Percentiles rank a stretch among this genome's conserved stretches.
Conservation (phyloP, 371 early-diverging fungal genomes). For the Actinomortierella wolfii region DNA sequence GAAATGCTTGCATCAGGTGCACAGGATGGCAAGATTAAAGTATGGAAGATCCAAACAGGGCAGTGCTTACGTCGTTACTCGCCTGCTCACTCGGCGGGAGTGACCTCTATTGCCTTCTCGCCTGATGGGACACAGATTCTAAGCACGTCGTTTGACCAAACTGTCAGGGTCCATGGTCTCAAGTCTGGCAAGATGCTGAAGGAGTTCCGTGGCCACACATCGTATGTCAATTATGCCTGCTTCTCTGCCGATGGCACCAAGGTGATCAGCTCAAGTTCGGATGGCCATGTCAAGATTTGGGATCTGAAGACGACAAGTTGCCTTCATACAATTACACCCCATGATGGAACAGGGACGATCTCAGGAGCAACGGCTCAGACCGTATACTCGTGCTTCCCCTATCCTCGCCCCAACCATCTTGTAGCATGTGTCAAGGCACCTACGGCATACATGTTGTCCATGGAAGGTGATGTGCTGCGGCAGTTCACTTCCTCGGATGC, state of each 20-base stretch:
- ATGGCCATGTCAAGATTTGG: slow-evolving; percentile 91
- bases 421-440: slow-evolving; percentile 77
- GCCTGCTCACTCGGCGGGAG: slow-evolving; percentile 85
- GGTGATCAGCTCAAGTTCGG: slow-evolving; percentile 82
- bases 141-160: slow-evolving; percentile 80
- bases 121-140: slow-evolving; percentile 78
- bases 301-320: slow-evolving; percentile 67
- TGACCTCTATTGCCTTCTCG: slow-evolving; percentile 78
- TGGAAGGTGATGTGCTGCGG: slow-evolving; percentile 57
- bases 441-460: slow-evolving; percentile 61
- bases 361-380: slow-evolving; percentile 49
- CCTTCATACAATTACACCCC: slow-evolving; percentile 56
- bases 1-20: slow-evolving; percentile 87
- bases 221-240: slow-evolving; percentile 80
- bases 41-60: slow-evolving; percentile 85
- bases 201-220: slow-evolving; percentile 89
- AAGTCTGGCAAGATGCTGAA: slow-evolving; percentile 87
- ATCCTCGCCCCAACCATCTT: slow-evolving; percentile 56
- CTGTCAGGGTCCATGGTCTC: slow-evolving; percentile 81
- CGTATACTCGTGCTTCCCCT: slow-evolving; percentile 39
- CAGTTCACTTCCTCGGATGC: slow-evolving; percentile 24
- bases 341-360: slow-evolving; percentile 44
- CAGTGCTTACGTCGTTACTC: slow-evolving; percentile 72
- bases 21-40: slow-evolving; percentile 84
- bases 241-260: slow-evolving; percentile 70